Percentiles rank a stretch among this genome's conserved stretches.
These are phyloP conservation scores for Escovopsis weberi DNA, from an alignment of 2,329 filamentous ascomycete genomes.

Conservation along the genomic window DNA sequence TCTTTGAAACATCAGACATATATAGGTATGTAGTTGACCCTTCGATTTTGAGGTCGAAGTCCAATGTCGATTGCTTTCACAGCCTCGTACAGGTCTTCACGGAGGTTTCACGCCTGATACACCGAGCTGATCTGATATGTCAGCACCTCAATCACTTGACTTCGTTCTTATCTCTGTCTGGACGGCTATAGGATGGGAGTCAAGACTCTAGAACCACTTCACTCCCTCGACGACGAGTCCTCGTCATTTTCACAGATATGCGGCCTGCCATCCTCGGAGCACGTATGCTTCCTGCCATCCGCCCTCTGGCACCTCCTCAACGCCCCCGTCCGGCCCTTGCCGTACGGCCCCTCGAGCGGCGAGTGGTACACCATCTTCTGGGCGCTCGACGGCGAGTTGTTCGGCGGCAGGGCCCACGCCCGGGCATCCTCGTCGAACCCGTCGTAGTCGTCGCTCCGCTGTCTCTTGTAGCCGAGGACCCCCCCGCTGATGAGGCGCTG, in stretches of 20 bases:
- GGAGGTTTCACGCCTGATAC: too few species aligned
- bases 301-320: slow-evolving; percentile 12
- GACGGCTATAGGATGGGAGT: too few species aligned
- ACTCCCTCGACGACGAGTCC: slow-evolving; percentile 3
- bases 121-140: too few species aligned
- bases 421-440: background rate
- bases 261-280: slow-evolving; percentile 19
- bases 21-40: too few species aligned
- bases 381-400: background rate
- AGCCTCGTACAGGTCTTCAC: too few species aligned
- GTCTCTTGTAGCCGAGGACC: too few species aligned
- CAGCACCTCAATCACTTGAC: too few species aligned
- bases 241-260: slow-evolving; percentile 17
- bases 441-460: background rate
- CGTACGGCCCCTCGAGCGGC: slow-evolving; percentile 5
- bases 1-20: too few species aligned
- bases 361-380: background rate
- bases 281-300: slow-evolving; percentile 12
- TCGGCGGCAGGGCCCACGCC: background rate
- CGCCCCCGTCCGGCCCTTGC: slow-evolving; percentile 7
- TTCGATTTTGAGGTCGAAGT: too few species aligned
- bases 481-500: slow-evolving; percentile 9
- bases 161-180: too few species aligned
- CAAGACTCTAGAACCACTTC: background rate
- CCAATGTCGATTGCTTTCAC: too few species aligned